These are phyloP conservation scores for Scortechinia acanthostroma DNA, from an alignment of 2,329 filamentous ascomycete species.

Conservation along the genomic window DNA sequence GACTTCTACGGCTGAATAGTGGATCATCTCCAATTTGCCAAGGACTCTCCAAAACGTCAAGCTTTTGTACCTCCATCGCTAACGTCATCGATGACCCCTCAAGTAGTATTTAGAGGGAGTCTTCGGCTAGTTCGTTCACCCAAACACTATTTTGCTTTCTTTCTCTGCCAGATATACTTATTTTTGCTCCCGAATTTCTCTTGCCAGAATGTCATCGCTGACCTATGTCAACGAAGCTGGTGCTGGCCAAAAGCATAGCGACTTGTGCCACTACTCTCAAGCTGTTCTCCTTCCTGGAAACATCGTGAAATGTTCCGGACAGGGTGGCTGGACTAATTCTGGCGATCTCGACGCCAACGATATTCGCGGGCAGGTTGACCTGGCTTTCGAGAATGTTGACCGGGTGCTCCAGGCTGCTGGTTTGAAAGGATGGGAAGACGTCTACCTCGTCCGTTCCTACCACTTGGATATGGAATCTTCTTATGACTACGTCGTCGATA, in stretches of 20 bases:
- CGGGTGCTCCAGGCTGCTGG: constrained; percentile 11
- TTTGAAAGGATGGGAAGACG: constrained; percentile 15
- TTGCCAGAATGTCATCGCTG: not conserved
- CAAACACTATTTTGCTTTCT: not conserved
- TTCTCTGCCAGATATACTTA: too few relatives aligned
- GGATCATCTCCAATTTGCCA: too few relatives aligned
- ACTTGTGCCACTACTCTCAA: constrained; percentile 11
- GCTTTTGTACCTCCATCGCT: too few relatives aligned
- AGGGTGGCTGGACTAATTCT: constrained; percentile 10
- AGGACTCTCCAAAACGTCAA: too few relatives aligned
- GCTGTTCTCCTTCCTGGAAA: constrained; percentile 10
- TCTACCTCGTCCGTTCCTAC: constrained; percentile 13
- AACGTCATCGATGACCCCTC: too few relatives aligned
- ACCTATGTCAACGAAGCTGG: constrained; percentile 1
- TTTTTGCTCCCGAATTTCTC: not conserved
- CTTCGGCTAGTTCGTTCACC: too few relatives aligned
- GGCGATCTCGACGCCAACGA: constrained; percentile 9
- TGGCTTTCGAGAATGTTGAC: constrained; percentile 13
- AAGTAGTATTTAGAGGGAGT: too few relatives aligned
- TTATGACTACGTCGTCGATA: not conserved
- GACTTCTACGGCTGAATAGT: too few relatives aligned
- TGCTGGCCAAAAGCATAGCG: not conserved
- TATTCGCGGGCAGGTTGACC: not conserved
- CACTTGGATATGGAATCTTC: constrained; percentile 11
- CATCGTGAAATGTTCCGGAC: constrained; percentile 13